These are phyloP conservation scores for Trypethelium eluteriae DNA, from an alignment of 495 filamentous ascomycete species.

Conservation along the genomic window DNA sequence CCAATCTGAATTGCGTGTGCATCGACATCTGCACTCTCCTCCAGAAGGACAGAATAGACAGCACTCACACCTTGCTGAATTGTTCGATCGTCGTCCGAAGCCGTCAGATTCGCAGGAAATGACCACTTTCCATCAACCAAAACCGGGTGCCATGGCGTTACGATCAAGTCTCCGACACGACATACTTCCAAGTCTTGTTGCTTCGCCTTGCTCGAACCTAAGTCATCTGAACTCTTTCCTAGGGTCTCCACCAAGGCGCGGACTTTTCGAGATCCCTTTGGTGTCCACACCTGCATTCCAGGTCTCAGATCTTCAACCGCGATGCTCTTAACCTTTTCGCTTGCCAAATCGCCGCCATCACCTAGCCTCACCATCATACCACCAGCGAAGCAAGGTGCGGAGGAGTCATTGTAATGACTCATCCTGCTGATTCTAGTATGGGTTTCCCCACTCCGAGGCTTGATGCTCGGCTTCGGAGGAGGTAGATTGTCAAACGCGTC, in stretches of 20 bases:
- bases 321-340: neutral
- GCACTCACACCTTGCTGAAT: neutral
- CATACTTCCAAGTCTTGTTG: neutral
- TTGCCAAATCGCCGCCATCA: neutral
- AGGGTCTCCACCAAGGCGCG: slow-evolving; percentile 8
- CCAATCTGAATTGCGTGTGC: slow-evolving; percentile 12
- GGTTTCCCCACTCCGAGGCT: neutral
- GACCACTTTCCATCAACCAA: neutral
- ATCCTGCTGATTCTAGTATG: neutral
- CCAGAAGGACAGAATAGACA: slow-evolving; percentile 14
- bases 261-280: neutral
- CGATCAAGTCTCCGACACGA: neutral
- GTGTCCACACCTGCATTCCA: slow-evolving; percentile 11
- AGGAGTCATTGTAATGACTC: neutral
- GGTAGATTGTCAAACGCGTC: slow-evolving; percentile 15
- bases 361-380: slow-evolving; percentile 1
- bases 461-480: slow-evolving; percentile 8
- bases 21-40: slow-evolving; percentile 7
- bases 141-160: slow-evolving; percentile 17
- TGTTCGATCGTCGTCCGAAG: neutral
- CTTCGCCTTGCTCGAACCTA: neutral
- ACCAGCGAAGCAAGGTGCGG: slow-evolving; percentile 10
- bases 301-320: slow-evolving; percentile 2
- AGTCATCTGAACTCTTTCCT: neutral
- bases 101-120: slow-evolving; percentile 3